Evolutionary conservation across 306 rosid genomes (phyloP), one percentile per base, ranked within the genome.

Genomic region (Casuarina glauca): DNA sequence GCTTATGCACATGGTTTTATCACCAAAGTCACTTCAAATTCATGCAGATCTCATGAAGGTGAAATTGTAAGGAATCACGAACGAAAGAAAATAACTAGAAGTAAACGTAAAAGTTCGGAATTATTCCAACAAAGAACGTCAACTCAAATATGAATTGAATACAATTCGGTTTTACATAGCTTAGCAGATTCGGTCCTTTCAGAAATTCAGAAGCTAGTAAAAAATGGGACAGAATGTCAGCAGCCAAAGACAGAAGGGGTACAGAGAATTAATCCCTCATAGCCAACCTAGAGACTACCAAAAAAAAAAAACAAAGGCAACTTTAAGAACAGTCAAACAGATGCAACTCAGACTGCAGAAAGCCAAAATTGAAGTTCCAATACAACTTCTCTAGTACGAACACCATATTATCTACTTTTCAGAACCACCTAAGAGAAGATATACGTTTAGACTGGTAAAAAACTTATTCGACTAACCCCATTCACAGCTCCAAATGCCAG

Each of bases 401-500:
- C 69, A 5, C 19, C 13, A 62, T 19, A 12, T 12, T 36, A 6
- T 36, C 42, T 17, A 62, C 17, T n/a, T 32, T 3, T 20, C 20
- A n/a, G 36, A 10, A 19, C 26, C 63, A 4, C 35, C 35, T 7
- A 26, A 0, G 32, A 26, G 32, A 26, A 26, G 32, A 26, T 26
- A 26, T 26, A 26, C 32, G 32, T 26, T 26, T 26, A 26, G 32
- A 26, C 32, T 26, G 32, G 32, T 67, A 8, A 2, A 64, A 32
- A 20, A 38, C 43, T 10, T 1, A 67, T 2, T 74, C 35, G 58
- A 35, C 38, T 26, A 45, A 58, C 11, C 32, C 0, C 32, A 70
- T n/a, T 68, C 32, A 41, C 81, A 41, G 71, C 50, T 17, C 50
- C 19, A 67, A 67, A 41, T 42, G 55, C 45, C 26, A 32, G 53